Evolutionary conservation across 2,329 filamentous ascomycete genomes (phyloP).

Genomic region (Metarhizium guizhouense): DNA sequence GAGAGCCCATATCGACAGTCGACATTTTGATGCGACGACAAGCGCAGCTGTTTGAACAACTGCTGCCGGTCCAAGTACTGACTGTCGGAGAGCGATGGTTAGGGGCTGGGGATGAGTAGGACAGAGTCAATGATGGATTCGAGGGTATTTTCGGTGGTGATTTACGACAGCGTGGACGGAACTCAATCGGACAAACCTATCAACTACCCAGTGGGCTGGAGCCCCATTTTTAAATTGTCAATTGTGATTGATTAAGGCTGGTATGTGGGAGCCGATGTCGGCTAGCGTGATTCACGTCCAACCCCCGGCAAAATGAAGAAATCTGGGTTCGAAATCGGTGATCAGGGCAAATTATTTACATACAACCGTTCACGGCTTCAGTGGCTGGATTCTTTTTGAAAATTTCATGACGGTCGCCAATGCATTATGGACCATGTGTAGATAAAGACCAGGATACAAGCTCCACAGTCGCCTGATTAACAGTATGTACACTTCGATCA

Average conservation of each 20-base stretch:
- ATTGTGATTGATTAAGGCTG: neutral
- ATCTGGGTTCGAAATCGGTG: no score
- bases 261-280: constrained; percentile 4
- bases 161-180: neutral
- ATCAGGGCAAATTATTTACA: no score
- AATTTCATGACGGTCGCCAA: neutral
- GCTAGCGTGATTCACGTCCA: neutral
- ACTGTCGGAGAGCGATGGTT: neutral
- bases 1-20: constrained; percentile 20
- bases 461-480: neutral
- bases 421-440: neutral
- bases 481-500: neutral
- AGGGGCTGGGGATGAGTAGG: neutral
- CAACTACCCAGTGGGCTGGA: neutral
- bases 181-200: neutral
- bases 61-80: neutral
- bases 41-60: neutral
- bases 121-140: neutral
- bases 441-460: neutral
- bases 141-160: neutral
- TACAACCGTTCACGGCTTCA: no score
- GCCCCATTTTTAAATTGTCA: neutral
- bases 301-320: no score
- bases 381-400: no score
- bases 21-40: constrained; percentile 14